Base-by-base conservation (phyloP, 345 rosid genomes). In the Ricinus communis region DNA sequence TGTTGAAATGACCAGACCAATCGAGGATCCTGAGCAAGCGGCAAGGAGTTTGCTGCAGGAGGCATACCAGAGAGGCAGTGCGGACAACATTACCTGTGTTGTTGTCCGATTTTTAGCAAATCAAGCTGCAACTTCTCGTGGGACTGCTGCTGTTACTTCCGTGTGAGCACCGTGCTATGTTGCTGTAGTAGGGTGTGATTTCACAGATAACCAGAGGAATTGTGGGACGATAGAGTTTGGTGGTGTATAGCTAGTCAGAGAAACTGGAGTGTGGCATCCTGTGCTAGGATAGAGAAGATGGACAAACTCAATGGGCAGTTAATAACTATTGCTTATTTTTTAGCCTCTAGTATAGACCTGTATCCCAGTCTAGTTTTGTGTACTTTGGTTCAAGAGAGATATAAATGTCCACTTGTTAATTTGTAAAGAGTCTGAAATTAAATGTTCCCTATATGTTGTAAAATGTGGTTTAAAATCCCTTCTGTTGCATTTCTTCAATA, bases 21-120 rank as follows among this genome's bases (percentile, higher is more conserved):
- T 96, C 47, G 81, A 84, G 75, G 99, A 96, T 72, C 86, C 99
- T 0, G 97, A 96, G 87, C 88, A 87, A 74, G 96, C 90, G 15
- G 98, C 99, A 43, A 91, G 85, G 82, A 87, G 84, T 71, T 82
- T 93, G 75, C 77, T 93, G 96, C 87, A 78, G 77, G 97, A 93
- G 79, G 99, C 99, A 36, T 90, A 80, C 83, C 97, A 89, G 85
- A 85, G 97, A 76, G 98, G 97, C 60, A 96, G 99, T 66, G 98
- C 98, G 14, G 99, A 96, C 77, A 96, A 96, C 77, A 96, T 96
- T 68, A 92, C 99, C 40, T 90, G 97, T 62, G 91, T 96, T 2
- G 98, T 96, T 0, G 97, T 96, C 67, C 97, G 96, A 52, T 96
- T 93, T 86, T 69, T 86, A 77, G 85, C 85, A 28, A 81, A 80